A percentile compares a stretch with the other conserved stretches of the same genome.
These are phyloP conservation scores for Solanum arcanum DNA, from an alignment of 257 asterid genomes.

Conservation along the genomic window DNA sequence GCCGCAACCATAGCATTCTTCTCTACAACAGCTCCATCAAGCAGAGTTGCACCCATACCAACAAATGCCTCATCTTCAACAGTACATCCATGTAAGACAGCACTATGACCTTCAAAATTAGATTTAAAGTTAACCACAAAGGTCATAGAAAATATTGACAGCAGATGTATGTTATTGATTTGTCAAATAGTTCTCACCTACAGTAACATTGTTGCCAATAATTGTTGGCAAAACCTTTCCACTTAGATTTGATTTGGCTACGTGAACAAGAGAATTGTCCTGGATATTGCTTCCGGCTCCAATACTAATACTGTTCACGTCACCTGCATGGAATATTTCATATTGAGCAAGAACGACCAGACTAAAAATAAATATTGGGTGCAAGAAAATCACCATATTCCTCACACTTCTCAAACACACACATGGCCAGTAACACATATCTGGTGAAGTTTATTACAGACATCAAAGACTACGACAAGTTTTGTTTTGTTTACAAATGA, in stretches of 20 bases:
- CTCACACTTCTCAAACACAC: not conserved
- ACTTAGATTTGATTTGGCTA: slow-evolving; percentile 80
- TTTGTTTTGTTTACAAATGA: not conserved
- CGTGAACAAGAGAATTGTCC: slow-evolving; percentile 92
- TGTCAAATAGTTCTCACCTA: slow-evolving; percentile 44
- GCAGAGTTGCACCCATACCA: slow-evolving; percentile 96
- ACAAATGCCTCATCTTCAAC: slow-evolving; percentile 93
- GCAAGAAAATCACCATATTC: not conserved
- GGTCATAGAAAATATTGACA: not conserved
- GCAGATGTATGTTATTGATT: not conserved
- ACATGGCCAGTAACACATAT: not conserved
- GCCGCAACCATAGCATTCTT: slow-evolving; percentile 99
- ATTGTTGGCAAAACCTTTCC: slow-evolving; percentile 85
- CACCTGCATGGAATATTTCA: slow-evolving; percentile 38
- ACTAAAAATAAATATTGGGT: not conserved
- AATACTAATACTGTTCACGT: slow-evolving; percentile 67
- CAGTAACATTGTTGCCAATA: slow-evolving; percentile 87
- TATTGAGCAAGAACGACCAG: not conserved
- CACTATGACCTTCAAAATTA: slow-evolving; percentile 69
- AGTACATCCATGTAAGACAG: slow-evolving; percentile 89
- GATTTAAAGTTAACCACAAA: not conserved
- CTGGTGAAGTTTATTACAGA: not conserved
- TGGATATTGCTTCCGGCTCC: slow-evolving; percentile 93
- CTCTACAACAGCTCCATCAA: slow-evolving; percentile 89
- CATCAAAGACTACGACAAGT: not conserved